Base-by-base conservation (phyloP, 2,329 filamentous ascomycete species). In the Diaporthe sp. region DNA sequence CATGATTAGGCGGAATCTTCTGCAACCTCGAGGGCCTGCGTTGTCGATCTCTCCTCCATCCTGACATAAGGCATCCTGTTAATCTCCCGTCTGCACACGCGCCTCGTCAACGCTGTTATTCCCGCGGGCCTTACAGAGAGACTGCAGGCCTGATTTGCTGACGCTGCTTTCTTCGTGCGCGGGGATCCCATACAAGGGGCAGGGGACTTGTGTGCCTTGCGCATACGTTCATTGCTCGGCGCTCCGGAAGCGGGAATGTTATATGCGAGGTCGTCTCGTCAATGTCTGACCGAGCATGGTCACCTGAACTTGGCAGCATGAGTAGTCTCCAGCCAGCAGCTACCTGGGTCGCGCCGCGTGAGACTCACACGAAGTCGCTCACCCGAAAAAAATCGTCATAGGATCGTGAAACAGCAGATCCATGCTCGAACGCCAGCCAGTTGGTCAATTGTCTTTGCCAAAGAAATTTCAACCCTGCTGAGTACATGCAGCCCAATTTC, bases 121-220 rank as follows among this genome's bases (percentile, higher is more conserved):
- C 65, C 65, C 34, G 46, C 34, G 12, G 65, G 49, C 22, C 65
- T 55, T 25, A n/a, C n/a, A 70, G n/a, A 42, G n/a, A 55, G 4
- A 70, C 34, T 70, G 46, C 65, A 70, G 22, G n/a, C 65, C 15
- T 70, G 65, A 70, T 70, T 70, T 55, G 65, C 34, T 70, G 46
- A 31, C 34, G n/a, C 49, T 53, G 9, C 46, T 42, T 55, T 49
- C 49, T 28, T 55, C n/a, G 10, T 42, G 37, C 34, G n/a, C 9
- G 25, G 49, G 46, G 65, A 34, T 15, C 34, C 17, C 49, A 8
- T 37, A 13, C 49, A 28, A 17, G 65, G 65, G 49, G 6, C 3
- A 1, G 15, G 37, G 22, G 15, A 53, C 34, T 42, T 15, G n/a
- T 42, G 49, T 70, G 49, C n/a, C 49, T 55, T 55, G 5, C 49